Conservation (phyloP, 1,284 basidiomycete genomes). For the Ceratobasidium sp. region DNA sequence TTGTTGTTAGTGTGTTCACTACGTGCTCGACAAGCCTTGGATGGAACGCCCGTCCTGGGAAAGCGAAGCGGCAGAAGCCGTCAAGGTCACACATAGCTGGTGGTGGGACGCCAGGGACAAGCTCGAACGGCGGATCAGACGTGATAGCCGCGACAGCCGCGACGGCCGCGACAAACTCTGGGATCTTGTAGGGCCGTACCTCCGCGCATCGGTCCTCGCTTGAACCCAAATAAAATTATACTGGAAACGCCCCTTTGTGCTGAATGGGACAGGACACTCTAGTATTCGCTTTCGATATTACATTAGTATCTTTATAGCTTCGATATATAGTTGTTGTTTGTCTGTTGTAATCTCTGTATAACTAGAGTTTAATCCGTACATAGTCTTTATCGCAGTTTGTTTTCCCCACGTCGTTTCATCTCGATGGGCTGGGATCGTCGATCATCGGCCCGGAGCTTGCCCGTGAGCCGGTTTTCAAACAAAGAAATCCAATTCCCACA, state of each 20-base stretch:
- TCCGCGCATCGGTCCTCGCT: slow-evolving; percentile 9
- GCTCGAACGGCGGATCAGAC: slow-evolving; percentile 31
- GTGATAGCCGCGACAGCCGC: slow-evolving; percentile 11
- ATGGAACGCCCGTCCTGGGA: slow-evolving; percentile 39
- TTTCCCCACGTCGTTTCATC: slow-evolving; percentile 19
- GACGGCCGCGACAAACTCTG: slow-evolving; percentile 16
- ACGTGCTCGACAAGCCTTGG: slow-evolving; percentile 53
- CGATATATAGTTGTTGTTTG: slow-evolving; percentile 11
- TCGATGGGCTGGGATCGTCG: slow-evolving; percentile 3
- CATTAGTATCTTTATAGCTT: slow-evolving; percentile 28
- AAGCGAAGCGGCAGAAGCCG: slow-evolving; percentile 34
- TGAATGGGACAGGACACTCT: slow-evolving; percentile 6
- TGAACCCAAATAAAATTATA: slow-evolving; percentile 8
- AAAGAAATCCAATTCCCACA: slow-evolving; percentile 16
- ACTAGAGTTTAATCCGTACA: slow-evolving; percentile 33
- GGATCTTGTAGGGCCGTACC: slow-evolving; percentile 37
- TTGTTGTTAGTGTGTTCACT: slow-evolving; percentile 54
- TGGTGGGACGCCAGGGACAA: slow-evolving; percentile 40
- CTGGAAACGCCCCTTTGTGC: not conserved
- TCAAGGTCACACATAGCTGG: slow-evolving; percentile 39
- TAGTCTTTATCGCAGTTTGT: not conserved
- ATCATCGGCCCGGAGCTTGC: slow-evolving; percentile 20
- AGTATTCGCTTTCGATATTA: slow-evolving; percentile 26
- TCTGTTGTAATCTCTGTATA: slow-evolving; percentile 21
- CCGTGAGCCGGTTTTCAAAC: slow-evolving; percentile 25